Evolutionary conservation across 768 basidiomycete genomes (phyloP).

Genomic region (Mycena metata): DNA sequence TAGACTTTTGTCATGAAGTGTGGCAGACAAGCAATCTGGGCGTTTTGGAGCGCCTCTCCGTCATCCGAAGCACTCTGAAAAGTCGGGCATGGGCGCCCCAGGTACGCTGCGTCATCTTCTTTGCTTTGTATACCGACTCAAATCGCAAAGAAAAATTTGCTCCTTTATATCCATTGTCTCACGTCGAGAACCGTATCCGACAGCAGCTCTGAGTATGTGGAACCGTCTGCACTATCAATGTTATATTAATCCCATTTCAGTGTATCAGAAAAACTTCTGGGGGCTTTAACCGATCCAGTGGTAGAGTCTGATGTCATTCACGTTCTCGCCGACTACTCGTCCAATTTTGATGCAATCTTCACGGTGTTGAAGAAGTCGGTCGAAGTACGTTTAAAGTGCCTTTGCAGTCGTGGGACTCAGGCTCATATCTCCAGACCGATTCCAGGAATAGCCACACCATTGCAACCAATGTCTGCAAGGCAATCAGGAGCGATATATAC

Average conservation of each 20-base stretch:
- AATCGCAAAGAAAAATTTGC: too few species aligned
- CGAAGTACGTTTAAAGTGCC: neutral
- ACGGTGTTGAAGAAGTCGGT: neutral
- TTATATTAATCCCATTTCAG: too few species aligned
- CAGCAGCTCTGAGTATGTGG: too few species aligned
- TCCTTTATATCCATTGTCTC: too few species aligned
- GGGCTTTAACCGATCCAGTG: too few species aligned
- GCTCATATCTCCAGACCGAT: constrained; percentile 1
- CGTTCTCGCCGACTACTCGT: too few species aligned
- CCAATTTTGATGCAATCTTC: too few species aligned
- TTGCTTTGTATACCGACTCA: neutral
- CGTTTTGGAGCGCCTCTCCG: neutral
- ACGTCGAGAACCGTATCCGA: too few species aligned
- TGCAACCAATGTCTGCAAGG: constrained; percentile 5
- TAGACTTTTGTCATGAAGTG: too few species aligned
- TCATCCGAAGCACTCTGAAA: neutral
- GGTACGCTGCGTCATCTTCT: neutral
- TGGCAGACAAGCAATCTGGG: neutral
- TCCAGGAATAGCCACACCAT: constrained; percentile 10
- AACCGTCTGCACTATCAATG: too few species aligned
- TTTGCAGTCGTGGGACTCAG: neutral
- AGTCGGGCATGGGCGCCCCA: neutral
- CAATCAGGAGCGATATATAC: neutral
- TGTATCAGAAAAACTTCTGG: too few species aligned
- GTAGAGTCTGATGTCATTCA: too few species aligned